Percentiles rank a stretch among this genome's conserved stretches.
These are phyloP conservation scores for Nemophila menziesii DNA, from an alignment of 257 asterid species.

Conservation along the genomic window DNA sequence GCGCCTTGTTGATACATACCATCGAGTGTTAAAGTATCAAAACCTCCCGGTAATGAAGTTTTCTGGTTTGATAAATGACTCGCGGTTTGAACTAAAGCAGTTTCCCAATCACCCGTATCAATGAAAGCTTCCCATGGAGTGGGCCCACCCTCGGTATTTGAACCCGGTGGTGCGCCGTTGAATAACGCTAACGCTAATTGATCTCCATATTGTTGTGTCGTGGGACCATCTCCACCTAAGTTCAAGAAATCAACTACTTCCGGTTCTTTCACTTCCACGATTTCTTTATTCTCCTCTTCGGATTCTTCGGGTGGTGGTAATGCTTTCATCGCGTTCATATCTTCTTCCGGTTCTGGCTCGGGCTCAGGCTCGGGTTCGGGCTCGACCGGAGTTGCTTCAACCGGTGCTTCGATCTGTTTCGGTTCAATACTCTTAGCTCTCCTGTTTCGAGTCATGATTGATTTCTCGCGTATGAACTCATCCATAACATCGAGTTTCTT, in stretches of 20 bases:
- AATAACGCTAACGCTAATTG: constrained; percentile 70
- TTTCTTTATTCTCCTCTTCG: constrained; percentile 8
- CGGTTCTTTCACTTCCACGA: constrained; percentile 19
- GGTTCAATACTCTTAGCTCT: constrained; percentile 18
- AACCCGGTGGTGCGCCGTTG: constrained; percentile 31
- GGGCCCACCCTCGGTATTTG: constrained; percentile 18
- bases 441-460: constrained; percentile 23
- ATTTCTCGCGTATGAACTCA: constrained; percentile 54
- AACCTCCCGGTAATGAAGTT: constrained; percentile 52
- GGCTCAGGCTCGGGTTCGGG: too few species aligned
- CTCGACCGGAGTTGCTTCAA: too few species aligned
- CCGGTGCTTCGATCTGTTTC: constrained; percentile 14
- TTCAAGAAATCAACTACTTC: constrained; percentile 63
- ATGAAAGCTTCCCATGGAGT: constrained; percentile 82
- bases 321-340: constrained; percentile 52
- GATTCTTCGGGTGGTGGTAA: constrained; percentile 64
- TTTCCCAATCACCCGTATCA: constrained; percentile 81
- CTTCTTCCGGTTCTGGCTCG: constrained; percentile 38
- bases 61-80: constrained; percentile 68
- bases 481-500: constrained; percentile 83
- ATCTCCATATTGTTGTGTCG: constrained; percentile 50
- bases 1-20: constrained; percentile 88
- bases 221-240: constrained; percentile 45
- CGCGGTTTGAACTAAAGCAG: constrained; percentile 51
- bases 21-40: constrained; percentile 47